A percentile compares a stretch with the other conserved stretches of the same genome.
Evolutionary conservation across 352 stramenopile genomes (phyloP).

Genomic region (Halophytophthora batemanensis): DNA sequence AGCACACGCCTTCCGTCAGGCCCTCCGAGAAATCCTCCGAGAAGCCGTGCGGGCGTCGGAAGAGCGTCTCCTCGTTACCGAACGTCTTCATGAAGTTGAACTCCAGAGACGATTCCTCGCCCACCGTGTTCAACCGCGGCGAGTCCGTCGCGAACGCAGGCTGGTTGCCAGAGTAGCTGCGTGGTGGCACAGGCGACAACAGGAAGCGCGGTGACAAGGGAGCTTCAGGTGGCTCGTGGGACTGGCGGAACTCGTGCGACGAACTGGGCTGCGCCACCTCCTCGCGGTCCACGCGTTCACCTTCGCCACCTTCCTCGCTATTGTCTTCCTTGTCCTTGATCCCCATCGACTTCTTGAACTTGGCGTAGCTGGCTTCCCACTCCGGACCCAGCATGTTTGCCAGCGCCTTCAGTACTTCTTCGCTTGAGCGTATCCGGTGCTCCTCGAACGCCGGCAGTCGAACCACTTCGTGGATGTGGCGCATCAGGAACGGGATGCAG

Average conservation of each 20-base stretch:
- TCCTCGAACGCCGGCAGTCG: conserved; percentile 68
- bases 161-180: conserved; percentile 31
- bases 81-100: conserved; percentile 70
- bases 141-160: conserved; percentile 48
- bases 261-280: conserved; percentile 3
- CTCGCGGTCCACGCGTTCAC: conserved; percentile 21
- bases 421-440: conserved; percentile 75
- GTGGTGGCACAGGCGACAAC: conserved; percentile 38
- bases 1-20: conserved; percentile 80
- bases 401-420: conserved; percentile 83
- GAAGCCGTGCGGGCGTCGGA: conserved; percentile 56
- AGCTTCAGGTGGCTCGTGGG: conserved; percentile 36
- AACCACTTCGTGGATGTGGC: conserved; percentile 84
- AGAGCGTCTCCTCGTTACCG: conserved; percentile 58
- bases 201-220: conserved; percentile 59
- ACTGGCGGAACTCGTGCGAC: conserved; percentile 17
- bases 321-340: conserved; percentile 35
- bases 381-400: conserved; percentile 70
- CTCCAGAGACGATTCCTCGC: conserved; percentile 33
- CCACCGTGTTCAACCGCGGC: conserved; percentile 37
- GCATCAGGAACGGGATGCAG: conserved; percentile 83
- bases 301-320: conserved; percentile 16
- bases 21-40: conserved; percentile 77
- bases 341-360: conserved; percentile 49
- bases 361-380: conserved; percentile 76